A percentile compares a stretch with the other conserved stretches of the same genome.
Conservation (phyloP, 805 yeast genomes). For the Torulaspora maleeae region DNA sequence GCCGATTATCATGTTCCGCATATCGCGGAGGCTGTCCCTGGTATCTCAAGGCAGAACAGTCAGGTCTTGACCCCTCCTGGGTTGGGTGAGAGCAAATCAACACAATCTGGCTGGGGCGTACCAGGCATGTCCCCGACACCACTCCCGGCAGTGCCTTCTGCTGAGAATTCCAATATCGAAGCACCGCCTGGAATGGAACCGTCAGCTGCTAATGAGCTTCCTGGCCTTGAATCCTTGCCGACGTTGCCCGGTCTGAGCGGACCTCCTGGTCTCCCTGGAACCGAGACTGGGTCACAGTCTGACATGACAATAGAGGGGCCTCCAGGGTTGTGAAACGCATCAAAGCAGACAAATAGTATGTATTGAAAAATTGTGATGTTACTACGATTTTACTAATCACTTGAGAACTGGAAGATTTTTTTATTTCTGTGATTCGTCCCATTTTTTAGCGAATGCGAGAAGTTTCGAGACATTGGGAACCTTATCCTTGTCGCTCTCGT, state of each 20-base stretch:
- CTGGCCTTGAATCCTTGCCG: constrained; percentile 5
- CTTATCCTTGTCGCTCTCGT: constrained; percentile 40
- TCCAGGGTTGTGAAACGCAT: constrained; percentile 27
- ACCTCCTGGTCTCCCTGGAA: constrained; percentile 22
- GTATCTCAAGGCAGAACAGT: background rate
- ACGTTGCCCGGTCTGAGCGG: constrained; percentile 31
- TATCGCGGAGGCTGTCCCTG: background rate
- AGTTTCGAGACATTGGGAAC: constrained; percentile 33
- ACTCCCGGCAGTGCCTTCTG: background rate
- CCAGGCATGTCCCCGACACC: constrained; percentile 12
- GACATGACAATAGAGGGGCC: constrained; percentile 31
- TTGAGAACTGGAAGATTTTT: background rate
- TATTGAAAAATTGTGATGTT: constrained; percentile 6
- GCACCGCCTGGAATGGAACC: constrained; percentile 8
- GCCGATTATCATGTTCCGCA: background rate
- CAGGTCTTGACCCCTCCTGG: constrained; percentile 7
- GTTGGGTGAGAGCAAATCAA: constrained; percentile 1
- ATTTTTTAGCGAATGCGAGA: constrained; percentile 46
- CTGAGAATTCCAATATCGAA: background rate
- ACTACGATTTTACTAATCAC: constrained; percentile 8
- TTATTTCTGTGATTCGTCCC: constrained; percentile 37
- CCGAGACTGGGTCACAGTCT: constrained; percentile 15
- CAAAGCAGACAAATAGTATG: constrained; percentile 12
- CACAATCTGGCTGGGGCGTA: constrained; percentile 3
- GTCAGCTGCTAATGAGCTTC: background rate